Base-by-base conservation (phyloP, 73 alveolate species). In the Stentor coeruleus region DNA sequence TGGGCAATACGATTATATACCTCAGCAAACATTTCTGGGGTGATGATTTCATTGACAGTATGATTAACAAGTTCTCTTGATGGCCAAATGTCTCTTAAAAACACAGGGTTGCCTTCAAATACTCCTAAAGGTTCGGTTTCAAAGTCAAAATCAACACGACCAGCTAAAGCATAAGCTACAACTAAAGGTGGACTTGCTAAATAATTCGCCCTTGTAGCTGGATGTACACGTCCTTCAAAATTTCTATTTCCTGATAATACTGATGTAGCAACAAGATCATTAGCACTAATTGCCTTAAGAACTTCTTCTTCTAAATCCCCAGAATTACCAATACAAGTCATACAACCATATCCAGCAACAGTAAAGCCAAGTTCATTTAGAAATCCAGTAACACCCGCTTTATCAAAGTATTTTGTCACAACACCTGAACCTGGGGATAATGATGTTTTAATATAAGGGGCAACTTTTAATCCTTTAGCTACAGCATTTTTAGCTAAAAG, bases 291-390 rank as follows among this genome's bases (percentile, higher is more conserved):
- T 4, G 97, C 97, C 37, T 89, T 91, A 49, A 82, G 84, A 39
- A 93, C 90, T 76, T 84, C 95, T 38, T 59, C 81, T 59, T 88
- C 93, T 40, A 89, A 81, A 39, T 93, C 98, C 39, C 98, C 98
- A 26, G 95, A 89, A 84, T 93, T 93, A n/a, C 98, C 98, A 82
- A 92, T 92, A 79, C 98, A 94, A 1, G 97, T 94, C 96, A 92
- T 94, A 91, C 98, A 94, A 26, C 98, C 98, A 84, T 90, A 94
- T 28, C 98, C 98, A 58, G 96, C 97, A 26, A 92, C 88, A 38
- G 92, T 85, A 89, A 94, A 94, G 30, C 98, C 98, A 30, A 92
- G 87, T 75, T 87, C 28, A 74, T 94, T 95, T 26, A 94, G 91
- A 75, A 81, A 89, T 35, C 83, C 74, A 14, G 38, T 26, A 38